Conservation (phyloP, 768 basidiomycete species). For the Rickenella mellea region DNA sequence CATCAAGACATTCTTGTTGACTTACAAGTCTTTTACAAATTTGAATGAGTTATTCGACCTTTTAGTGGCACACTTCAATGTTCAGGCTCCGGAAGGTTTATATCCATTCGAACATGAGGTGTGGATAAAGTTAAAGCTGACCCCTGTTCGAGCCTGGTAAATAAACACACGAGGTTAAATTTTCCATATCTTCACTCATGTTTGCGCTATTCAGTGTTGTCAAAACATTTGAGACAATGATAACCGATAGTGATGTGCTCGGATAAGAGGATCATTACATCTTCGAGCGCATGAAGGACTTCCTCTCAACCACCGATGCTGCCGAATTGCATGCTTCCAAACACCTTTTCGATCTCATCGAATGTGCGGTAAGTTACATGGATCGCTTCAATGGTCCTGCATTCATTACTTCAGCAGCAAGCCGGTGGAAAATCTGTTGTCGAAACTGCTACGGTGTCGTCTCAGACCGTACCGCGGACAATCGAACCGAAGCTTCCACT, state of each 20-base stretch:
- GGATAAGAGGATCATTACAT: conserved; percentile 83
- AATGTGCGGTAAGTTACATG: conserved; percentile 58
- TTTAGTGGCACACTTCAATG: conserved; percentile 71
- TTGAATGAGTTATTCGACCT: conserved; percentile 75
- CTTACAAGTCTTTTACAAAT: conserved; percentile 89
- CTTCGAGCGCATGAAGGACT: conserved; percentile 73
- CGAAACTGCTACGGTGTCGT: conserved; percentile 49
- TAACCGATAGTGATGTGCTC: conserved; percentile 73
- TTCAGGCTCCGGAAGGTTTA: conserved; percentile 64
- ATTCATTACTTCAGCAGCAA: no score
- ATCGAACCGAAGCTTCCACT: conserved; percentile 52
- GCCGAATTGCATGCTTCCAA: conserved; percentile 62
- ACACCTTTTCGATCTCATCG: conserved; percentile 62
- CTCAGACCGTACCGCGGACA: conserved; percentile 58
- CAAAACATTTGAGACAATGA: conserved; percentile 85
- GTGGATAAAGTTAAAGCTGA: conserved; percentile 82
- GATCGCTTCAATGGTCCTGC: conserved; percentile 3
- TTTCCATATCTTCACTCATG: not conserved
- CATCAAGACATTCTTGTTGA: conserved; percentile 87
- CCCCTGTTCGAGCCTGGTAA: conserved; percentile 79
- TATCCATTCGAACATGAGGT: conserved; percentile 52
- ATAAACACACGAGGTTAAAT: conserved; percentile 4
- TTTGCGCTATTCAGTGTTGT: conserved; percentile 48
- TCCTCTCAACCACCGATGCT: conserved; percentile 59
- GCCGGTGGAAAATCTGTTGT: no score